These are phyloP conservation scores for Geotrichum australiense DNA, from an alignment of 1,139 yeast genomes.

Conservation along the genomic window DNA sequence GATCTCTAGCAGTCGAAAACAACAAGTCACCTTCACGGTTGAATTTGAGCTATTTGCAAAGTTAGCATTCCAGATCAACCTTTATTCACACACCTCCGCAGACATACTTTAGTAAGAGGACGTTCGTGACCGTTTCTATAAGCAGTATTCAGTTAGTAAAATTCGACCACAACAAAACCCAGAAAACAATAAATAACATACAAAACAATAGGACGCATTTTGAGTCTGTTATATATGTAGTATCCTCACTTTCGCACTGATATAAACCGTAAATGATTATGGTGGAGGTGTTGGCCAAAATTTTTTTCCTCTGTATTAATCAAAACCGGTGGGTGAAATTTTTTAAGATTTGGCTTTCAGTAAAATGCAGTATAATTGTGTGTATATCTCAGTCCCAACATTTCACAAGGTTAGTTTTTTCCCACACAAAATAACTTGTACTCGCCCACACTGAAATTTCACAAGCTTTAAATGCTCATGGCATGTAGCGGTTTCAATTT, in stretches of 20 bases:
- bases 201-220: constrained; percentile 32
- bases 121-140: constrained; percentile 33
- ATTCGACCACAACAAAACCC: not conserved
- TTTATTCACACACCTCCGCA: constrained; percentile 50
- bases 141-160: constrained; percentile 13
- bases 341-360: constrained; percentile 10
- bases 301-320: constrained; percentile 6
- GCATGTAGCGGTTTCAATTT: too few relatives aligned
- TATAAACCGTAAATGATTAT: not conserved
- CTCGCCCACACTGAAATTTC: too few relatives aligned
- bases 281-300: constrained; percentile 12
- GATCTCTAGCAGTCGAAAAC: constrained; percentile 89
- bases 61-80: constrained; percentile 61
- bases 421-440: too few relatives aligned
- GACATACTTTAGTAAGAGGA: constrained; percentile 27
- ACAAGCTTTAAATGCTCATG: too few relatives aligned
- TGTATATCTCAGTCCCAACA: constrained; percentile 6
- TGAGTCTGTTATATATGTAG: constrained; percentile 34
- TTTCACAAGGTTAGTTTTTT: too few relatives aligned
- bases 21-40: constrained; percentile 93
- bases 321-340: constrained; percentile 12
- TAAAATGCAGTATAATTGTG: constrained; percentile 2
- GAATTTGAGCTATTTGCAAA: constrained; percentile 63
- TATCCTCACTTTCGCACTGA: too few relatives aligned
- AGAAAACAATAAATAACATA: constrained; percentile 6